Conservation (phyloP, 169 alveolate genomes). For the Amoebophrya sp. region DNA sequence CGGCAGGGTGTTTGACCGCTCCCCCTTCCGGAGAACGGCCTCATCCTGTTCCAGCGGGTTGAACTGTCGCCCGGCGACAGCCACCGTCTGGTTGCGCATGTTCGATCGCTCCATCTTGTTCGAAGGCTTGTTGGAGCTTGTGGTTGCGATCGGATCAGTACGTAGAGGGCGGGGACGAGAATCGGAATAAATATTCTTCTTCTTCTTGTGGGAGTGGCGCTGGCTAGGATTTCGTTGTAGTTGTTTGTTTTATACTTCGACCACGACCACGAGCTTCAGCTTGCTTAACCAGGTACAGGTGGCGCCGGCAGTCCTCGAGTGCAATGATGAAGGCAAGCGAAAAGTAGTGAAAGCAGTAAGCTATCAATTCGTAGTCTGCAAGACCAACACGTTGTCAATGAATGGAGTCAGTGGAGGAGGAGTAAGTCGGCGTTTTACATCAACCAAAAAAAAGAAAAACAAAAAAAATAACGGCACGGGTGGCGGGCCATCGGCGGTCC, state of each 20-base stretch:
- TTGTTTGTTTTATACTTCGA: neutral
- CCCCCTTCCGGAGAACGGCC: neutral
- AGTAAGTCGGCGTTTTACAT: too few relatives aligned
- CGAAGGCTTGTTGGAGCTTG: neutral
- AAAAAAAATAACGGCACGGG: too few relatives aligned
- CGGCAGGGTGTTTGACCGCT: neutral
- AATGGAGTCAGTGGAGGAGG: too few relatives aligned
- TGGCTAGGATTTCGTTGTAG: neutral
- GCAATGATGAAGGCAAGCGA: too few relatives aligned
- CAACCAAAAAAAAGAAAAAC: too few relatives aligned
- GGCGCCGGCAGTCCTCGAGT: too few relatives aligned
- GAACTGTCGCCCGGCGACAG: constrained; percentile 9
- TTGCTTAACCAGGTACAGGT: too few relatives aligned
- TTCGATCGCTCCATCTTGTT: neutral
- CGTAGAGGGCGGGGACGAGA: neutral
- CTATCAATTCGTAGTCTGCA: too few relatives aligned
- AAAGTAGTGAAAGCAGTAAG: too few relatives aligned
- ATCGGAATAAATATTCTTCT: neutral
- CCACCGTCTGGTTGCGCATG: neutral
- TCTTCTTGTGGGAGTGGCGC: neutral
- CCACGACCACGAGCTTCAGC: neutral
- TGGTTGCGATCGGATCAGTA: too few relatives aligned
- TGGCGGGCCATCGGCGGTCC: too few relatives aligned
- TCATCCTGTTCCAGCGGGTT: neutral
- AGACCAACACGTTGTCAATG: too few relatives aligned